Evolutionary conservation across 345 rosid genomes (phyloP).

Genomic region (Mallotus nudiflorus): DNA sequence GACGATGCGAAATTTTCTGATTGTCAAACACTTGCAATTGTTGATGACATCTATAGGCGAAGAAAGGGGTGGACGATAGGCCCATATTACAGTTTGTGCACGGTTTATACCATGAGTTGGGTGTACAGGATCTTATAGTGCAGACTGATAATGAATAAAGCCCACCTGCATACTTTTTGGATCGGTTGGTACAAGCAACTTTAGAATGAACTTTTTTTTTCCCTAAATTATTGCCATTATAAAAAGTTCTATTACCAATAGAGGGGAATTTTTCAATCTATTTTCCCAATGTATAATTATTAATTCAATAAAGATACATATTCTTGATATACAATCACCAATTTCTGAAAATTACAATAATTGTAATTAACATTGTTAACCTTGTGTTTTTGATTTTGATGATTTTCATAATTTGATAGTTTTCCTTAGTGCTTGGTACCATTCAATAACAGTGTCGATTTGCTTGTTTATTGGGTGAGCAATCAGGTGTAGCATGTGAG

Average conservation of each 20-base stretch:
- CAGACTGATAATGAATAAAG: slow-evolving; percentile 48
- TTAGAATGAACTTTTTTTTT: not conserved
- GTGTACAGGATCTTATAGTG: slow-evolving; percentile 80
- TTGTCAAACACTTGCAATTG: not conserved
- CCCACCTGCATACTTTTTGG: not conserved
- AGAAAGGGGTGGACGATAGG: slow-evolving; percentile 60
- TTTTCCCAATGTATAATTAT: not conserved
- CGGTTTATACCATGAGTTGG: slow-evolving; percentile 76
- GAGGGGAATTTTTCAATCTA: slow-evolving; percentile 8
- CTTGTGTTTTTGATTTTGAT: too few relatives aligned
- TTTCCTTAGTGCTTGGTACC: too few relatives aligned
- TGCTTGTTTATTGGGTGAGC: too few relatives aligned
- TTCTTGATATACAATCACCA: not conserved
- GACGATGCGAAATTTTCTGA: not conserved
- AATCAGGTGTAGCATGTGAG: too few relatives aligned
- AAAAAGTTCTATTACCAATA: slow-evolving; percentile 1
- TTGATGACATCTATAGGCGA: slow-evolving; percentile 46
- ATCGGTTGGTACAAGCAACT: slow-evolving; percentile 2
- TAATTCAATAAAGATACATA: not conserved
- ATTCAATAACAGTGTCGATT: too few relatives aligned
- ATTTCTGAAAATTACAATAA: too few relatives aligned
- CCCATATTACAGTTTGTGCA: slow-evolving; percentile 55
- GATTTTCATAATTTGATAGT: too few relatives aligned
- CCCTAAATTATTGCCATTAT: not conserved
- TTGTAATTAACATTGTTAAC: too few relatives aligned